Conservation (phyloP, 2,329 filamentous ascomycete genomes). For the Colletotrichum liaoningense region DNA sequence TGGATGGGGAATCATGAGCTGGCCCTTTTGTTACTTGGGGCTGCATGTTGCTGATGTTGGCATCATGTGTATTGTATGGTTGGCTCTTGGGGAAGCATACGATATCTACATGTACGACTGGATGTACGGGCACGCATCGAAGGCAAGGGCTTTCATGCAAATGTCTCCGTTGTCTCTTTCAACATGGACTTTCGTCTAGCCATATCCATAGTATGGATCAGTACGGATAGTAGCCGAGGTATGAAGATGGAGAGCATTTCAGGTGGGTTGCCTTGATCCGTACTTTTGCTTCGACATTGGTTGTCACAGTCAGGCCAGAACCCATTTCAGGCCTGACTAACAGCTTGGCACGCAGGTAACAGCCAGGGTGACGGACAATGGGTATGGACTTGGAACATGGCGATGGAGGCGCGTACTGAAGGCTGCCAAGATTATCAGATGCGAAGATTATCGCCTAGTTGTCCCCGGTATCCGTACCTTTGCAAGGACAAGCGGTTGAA, state of each 20-base stretch:
- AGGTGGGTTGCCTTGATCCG: too few relatives aligned
- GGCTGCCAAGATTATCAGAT: neutral
- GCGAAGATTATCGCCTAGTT: neutral
- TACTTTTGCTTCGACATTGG: too few relatives aligned
- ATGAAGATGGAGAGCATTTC: neutral
- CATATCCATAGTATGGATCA: neutral
- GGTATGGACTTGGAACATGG: too few relatives aligned
- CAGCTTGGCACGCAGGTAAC: conserved; percentile 3
- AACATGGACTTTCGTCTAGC: neutral
- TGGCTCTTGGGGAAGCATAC: neutral
- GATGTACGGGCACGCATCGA: neutral
- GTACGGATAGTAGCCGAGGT: neutral
- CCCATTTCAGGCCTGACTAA: conserved; percentile 19
- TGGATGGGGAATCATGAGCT: neutral
- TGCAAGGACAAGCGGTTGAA: neutral
- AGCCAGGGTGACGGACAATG: neutral
- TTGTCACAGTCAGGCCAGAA: conserved; percentile 25
- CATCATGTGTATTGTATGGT: neutral
- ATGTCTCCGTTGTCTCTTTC: conserved; percentile 8
- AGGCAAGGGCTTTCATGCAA: neutral
- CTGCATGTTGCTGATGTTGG: too few relatives aligned
- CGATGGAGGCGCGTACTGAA: neutral
- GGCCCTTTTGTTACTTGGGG: neutral
- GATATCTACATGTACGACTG: neutral
- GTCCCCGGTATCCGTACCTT: neutral